Conservation (phyloP, 305 asterid species). For the Fraxinus platypoda region DNA sequence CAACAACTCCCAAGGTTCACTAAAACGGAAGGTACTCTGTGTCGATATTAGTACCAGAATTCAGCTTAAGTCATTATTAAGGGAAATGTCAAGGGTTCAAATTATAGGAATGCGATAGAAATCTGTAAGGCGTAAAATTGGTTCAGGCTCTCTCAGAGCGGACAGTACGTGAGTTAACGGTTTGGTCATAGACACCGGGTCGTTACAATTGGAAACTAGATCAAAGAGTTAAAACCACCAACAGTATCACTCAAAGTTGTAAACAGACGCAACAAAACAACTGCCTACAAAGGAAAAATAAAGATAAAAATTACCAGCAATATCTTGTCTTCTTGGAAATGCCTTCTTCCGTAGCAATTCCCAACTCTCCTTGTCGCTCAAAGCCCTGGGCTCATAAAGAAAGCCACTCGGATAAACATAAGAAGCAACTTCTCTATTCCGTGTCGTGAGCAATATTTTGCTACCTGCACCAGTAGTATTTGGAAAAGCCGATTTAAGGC, state of each 20-base stretch:
- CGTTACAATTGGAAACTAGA: background rate
- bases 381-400: slow-evolving; percentile 24
- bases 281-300: background rate
- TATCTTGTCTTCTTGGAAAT: slow-evolving; percentile 26
- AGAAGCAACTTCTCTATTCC: slow-evolving; percentile 24
- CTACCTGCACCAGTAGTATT: slow-evolving; percentile 17
- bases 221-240: background rate
- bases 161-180: too few species aligned
- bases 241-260: background rate
- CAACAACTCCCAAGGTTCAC: too few species aligned
- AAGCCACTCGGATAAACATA: slow-evolving; percentile 21
- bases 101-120: too few species aligned
- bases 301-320: slow-evolving; percentile 17
- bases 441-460: slow-evolving; percentile 30
- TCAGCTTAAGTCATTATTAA: too few species aligned
- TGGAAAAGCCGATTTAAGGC: slow-evolving; percentile 26
- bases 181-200: too few species aligned
- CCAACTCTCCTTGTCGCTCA: slow-evolving; percentile 34
- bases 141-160: too few species aligned
- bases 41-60: too few species aligned
- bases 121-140: too few species aligned
- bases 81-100: too few species aligned
- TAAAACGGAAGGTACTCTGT: too few species aligned
- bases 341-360: slow-evolving; percentile 32
- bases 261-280: background rate